Evolutionary conservation across 1,284 basidiomycete genomes (phyloP), one percentile per base, ranked within the genome.

Genomic region (Heterobasidion parviporum): DNA sequence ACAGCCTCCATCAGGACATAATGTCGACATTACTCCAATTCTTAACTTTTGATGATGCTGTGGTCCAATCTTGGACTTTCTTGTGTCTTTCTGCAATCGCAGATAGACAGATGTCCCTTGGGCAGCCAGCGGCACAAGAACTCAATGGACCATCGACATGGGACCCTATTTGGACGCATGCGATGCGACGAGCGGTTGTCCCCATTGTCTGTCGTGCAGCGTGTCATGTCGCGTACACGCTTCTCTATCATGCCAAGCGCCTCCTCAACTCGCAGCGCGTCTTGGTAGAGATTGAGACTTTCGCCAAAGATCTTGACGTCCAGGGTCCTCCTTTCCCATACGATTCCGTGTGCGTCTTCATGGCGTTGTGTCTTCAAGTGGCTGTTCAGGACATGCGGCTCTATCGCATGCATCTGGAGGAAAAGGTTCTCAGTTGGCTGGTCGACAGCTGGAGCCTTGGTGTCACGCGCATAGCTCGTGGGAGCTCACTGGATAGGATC

Each of bases 331-430:
- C 83, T 2, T 85, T 81, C 61, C 89, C 92, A 0, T 87, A 80
- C 62, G 95, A 98, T 64, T 83, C 94, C 0, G 89, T 94, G 26
- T 95, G 93, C 72, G 72, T 76, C 51, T 89, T 98, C 66, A 74
- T 98, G 48, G 71, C 79, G 14, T 73, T 79, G 20, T 85, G 82
- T 56, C 73, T 96, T 35, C 76, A 73, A 20, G 71, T 88, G 15
- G 83, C 90, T 0, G 83, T 80, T 56, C 83, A 87, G 61, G 92
- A 97, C 64, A 85, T 88, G 48, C 79, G 86, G 16, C 71, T 96
- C 8, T 92, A 92, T 67, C 79, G 85, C 4, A 81, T 90, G 75
- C 83, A 85, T 38, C 73, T 96, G 14, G 89, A 92, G 65, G 90
- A 93, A 63, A 91, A 92, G 65, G 84, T 91, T 0, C 66, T 94